Base-by-base conservation (phyloP, 1,284 basidiomycete species). In the Naganishia sp. region DNA sequence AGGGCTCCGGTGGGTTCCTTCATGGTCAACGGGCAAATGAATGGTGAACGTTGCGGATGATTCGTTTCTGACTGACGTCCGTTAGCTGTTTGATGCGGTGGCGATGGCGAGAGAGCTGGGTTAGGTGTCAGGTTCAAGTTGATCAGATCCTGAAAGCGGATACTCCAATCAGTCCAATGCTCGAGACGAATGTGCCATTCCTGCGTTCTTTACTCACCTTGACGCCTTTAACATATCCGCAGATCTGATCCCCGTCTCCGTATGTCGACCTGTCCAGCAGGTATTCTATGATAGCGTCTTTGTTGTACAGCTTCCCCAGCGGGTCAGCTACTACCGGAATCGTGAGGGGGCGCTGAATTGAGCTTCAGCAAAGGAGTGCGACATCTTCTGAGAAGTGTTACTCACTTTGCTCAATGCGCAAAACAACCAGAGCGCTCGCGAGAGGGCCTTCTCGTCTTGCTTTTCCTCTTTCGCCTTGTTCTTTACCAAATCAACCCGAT, bases 1-100 rank as follows among this genome's bases (percentile, higher is more conserved):
- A 90, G 85, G 0, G 81, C 77, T n/a, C 93, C 93, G 69, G 90
- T 92, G 92, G 96, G 95, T 80, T 95, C 94, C 76, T 92, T 91
- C 71, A 92, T 81, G 2, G 88, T 91, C 55, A 96, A 83, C 0
- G 94, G 91, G 80, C 94, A 97, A 63, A 92, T 86, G 72, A 92
- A 96, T 47, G 85, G 84, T 0, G 88, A 84, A 2, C 81, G 81
- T 45, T 86, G 84, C 4, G 73, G 69, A 6, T 77, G 2, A 79
- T 74, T 31, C 81, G 76, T 46, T 84, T 83, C 66, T 21, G 21
- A 70, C 71, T 6, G 72, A 68, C 0, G 72, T 66, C 43, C 73
- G 70, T 42, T 60, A 41, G 43, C 54, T 56, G 18, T 73, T 70
- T 43, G 83, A 72, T 18, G 79, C 72, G 52, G 63, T 25, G 25